Evolutionary conservation across 768 basidiomycete species (phyloP).

Genomic region (Imleria badia): DNA sequence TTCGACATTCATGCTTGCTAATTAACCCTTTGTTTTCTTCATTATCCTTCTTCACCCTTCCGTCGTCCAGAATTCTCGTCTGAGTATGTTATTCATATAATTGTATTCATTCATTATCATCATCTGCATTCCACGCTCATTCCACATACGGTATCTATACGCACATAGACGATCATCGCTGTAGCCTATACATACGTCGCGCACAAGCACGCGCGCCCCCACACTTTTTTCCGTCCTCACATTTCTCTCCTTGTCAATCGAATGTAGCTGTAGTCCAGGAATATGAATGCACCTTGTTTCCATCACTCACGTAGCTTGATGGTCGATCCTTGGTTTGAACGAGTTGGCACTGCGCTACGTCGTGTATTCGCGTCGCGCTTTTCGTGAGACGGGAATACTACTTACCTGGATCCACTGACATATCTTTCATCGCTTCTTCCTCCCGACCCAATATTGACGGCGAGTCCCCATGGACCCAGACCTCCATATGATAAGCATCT

Average conservation of each 20-base stretch:
- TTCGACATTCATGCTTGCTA: slow-evolving; percentile 20
- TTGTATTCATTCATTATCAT: not conserved
- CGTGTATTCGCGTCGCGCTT: too few relatives aligned
- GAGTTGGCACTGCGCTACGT: too few relatives aligned
- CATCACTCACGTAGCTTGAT: too few relatives aligned
- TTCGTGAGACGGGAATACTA: too few relatives aligned
- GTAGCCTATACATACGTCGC: slow-evolving; percentile 16
- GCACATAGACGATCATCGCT: slow-evolving; percentile 1
- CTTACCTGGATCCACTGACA: too few relatives aligned
- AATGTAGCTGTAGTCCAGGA: slow-evolving; percentile 16
- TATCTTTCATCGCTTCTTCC: too few relatives aligned
- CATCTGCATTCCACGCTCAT: slow-evolving; percentile 4
- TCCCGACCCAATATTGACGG: too few relatives aligned
- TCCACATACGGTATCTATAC: not conserved
- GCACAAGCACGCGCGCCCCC: not conserved
- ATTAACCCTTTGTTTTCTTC: slow-evolving; percentile 3
- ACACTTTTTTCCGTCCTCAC: not conserved
- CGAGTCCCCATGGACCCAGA: too few relatives aligned
- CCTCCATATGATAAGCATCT: too few relatives aligned
- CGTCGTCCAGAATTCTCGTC: not conserved
- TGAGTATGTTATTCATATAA: not conserved
- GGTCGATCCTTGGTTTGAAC: too few relatives aligned
- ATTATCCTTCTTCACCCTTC: not conserved
- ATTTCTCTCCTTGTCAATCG: not conserved
- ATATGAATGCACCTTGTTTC: too few relatives aligned